These are phyloP conservation scores for Trametes cubensis DNA, from an alignment of 768 basidiomycete species.

Conservation along the genomic window DNA sequence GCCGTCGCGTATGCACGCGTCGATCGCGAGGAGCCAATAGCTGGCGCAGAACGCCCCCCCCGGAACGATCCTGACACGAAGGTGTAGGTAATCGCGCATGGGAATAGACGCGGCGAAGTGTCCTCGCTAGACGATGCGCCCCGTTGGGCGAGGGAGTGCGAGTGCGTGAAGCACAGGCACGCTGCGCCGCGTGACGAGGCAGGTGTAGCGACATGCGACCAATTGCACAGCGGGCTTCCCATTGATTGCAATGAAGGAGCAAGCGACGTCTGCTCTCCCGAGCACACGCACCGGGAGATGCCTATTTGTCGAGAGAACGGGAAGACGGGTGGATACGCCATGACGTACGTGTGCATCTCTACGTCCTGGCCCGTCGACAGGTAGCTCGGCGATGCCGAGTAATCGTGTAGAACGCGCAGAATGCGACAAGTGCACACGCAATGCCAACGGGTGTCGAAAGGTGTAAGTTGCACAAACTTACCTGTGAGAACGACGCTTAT, in stretches of 20 bases:
- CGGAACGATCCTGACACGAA: no score
- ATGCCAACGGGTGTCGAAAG: no score
- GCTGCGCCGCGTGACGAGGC: conserved; percentile 14
- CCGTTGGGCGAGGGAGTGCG: not conserved
- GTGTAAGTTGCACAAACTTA: no score
- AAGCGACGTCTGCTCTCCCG: not conserved
- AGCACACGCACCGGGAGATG: not conserved
- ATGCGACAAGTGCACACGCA: no score
- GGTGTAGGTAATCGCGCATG: not conserved
- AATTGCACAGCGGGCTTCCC: not conserved
- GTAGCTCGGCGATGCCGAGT: no score
- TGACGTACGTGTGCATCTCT: not conserved
- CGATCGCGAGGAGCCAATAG: not conserved
- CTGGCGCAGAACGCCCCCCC: no score
- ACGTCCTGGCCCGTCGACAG: no score
- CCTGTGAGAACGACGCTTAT: no score
- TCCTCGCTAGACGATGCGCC: not conserved
- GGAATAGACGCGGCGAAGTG: not conserved
- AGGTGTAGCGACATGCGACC: not conserved
- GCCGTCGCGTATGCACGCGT: no score
- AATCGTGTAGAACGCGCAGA: no score
- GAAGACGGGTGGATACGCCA: not conserved
- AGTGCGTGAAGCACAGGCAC: conserved; percentile 5
- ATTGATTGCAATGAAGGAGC: not conserved
- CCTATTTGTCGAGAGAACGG: not conserved